Conservation (phyloP, 257 asterid genomes). For the Solanum chiquidenum region DNA sequence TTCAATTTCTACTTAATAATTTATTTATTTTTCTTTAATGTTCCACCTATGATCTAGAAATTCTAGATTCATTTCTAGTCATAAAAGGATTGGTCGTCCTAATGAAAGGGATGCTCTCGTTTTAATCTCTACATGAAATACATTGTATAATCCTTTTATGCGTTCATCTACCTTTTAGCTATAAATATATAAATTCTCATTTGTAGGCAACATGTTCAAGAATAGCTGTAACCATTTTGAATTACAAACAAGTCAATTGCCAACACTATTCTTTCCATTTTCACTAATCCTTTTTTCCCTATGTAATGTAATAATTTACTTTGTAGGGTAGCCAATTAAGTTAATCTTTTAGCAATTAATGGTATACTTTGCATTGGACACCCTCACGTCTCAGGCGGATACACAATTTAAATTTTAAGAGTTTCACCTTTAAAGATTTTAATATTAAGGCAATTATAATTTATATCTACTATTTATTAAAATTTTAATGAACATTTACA, state of each 20-base stretch:
- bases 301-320: neutral
- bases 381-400: neutral
- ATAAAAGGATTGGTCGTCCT: neutral
- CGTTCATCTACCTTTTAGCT: neutral
- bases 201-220: neutral
- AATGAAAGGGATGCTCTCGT: neutral
- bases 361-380: neutral
- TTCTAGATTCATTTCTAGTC: neutral
- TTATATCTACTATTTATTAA: neutral
- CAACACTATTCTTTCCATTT: neutral
- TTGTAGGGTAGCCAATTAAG: neutral
- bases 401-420: neutral
- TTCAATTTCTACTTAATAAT: neutral
- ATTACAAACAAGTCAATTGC: neutral
- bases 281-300: neutral
- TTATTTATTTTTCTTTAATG: neutral
- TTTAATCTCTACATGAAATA: neutral
- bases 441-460: too few species aligned
- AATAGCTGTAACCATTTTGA: neutral
- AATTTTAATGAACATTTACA: neutral
- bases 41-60: neutral
- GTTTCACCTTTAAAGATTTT: neutral
- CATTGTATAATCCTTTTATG: neutral
- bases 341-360: neutral
- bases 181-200: neutral